These are phyloP conservation scores for Amaranthus hypochondriacus DNA, from an alignment of 148 eudicot species.

Conservation along the genomic window DNA sequence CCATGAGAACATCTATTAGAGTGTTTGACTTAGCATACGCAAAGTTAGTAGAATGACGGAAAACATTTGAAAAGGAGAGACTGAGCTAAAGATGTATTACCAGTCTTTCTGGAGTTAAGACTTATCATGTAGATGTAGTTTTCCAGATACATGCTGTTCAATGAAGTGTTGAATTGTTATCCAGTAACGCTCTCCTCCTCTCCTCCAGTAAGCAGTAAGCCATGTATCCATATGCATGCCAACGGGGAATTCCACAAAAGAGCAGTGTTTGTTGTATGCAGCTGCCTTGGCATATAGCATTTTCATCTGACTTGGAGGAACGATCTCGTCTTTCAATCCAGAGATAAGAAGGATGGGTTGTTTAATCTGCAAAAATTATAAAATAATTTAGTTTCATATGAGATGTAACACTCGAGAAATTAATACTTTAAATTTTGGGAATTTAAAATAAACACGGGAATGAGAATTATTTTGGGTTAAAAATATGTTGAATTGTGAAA, in stretches of 20 bases:
- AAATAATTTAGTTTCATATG: background rate
- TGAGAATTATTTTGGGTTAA: background rate
- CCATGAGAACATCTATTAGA: background rate
- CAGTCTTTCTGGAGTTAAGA: constrained; percentile 27
- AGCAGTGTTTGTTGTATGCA: constrained; percentile 58
- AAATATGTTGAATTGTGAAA: background rate
- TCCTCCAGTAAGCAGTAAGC: constrained; percentile 38
- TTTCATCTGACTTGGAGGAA: constrained; percentile 85
- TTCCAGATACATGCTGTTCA: constrained; percentile 39
- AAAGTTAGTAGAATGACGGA: background rate
- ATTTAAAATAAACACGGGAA: background rate
- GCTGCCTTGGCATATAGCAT: constrained; percentile 92
- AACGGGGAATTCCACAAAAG: constrained; percentile 72
- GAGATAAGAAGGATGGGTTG: constrained; percentile 89
- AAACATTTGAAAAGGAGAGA: background rate
- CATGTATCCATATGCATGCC: constrained; percentile 99
- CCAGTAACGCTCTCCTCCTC: constrained; percentile 82
- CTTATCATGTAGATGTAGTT: constrained; percentile 20
- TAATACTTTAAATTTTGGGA: background rate
- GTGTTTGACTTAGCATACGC: background rate
- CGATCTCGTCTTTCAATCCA: constrained; percentile 93
- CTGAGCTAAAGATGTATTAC: constrained; percentile 22
- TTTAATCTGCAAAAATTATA: constrained; percentile 45
- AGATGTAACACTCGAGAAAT: background rate
- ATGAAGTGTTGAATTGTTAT: constrained; percentile 52